Conservation (phyloP, 805 yeast species). For the Ascoidea rubescens region DNA sequence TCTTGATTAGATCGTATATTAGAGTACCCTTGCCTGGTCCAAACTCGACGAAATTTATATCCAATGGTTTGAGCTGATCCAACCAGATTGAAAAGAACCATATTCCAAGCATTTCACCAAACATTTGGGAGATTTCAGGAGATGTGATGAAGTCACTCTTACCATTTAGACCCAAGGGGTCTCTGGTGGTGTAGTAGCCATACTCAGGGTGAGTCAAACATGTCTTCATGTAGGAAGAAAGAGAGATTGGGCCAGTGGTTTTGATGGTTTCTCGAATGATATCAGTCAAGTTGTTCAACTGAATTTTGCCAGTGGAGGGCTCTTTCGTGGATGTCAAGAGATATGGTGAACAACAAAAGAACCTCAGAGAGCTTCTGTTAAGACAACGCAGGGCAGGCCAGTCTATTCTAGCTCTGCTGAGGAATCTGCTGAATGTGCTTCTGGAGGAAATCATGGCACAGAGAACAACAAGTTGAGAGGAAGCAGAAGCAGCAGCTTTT, state of each 20-base stretch:
- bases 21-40: constrained; percentile 83
- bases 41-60: constrained; percentile 50
- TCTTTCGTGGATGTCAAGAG: too few relatives aligned
- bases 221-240: constrained; percentile 67
- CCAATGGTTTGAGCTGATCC: constrained; percentile 35
- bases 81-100: constrained; percentile 54
- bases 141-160: constrained; percentile 72
- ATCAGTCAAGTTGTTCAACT: constrained; percentile 9
- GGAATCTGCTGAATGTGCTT: too few relatives aligned
- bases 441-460: too few relatives aligned
- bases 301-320: background rate
- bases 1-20: constrained; percentile 45
- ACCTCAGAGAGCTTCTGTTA: too few relatives aligned
- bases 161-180: constrained; percentile 42
- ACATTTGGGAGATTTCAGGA: constrained; percentile 78
- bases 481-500: too few relatives aligned
- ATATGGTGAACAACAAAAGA: too few relatives aligned
- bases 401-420: too few relatives aligned
- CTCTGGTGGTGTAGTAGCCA: constrained; percentile 69
- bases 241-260: constrained; percentile 64
- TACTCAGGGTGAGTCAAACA: constrained; percentile 64
- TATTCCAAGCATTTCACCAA: constrained; percentile 74
- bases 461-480: too few relatives aligned
- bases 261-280: constrained; percentile 35
- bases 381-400: too few relatives aligned